Base-by-base conservation (phyloP, 2,329 filamentous ascomycete species). In the Emergomyces orientalis region DNA sequence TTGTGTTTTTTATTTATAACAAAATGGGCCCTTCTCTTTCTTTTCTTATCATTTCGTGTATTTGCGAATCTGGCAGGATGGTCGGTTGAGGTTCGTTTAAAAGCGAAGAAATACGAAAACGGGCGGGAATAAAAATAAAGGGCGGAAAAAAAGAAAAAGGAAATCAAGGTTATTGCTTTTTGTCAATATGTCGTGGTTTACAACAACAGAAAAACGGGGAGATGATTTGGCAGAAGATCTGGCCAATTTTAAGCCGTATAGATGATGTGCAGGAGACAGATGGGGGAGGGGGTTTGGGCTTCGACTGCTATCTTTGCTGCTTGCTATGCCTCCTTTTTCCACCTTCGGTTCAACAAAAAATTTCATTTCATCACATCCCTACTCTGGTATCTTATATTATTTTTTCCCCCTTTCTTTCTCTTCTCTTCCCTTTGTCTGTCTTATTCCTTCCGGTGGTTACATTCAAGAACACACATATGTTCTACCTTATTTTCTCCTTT, bases 1-100 rank as follows among this genome's bases (percentile, higher is more conserved):
- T 37, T 37, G 2, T 32, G 0, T 56, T 34, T 9, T 56, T 30
- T 52, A n/a, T 43, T 51, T 25, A 34, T 19, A 41, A 57, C 43
- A 57, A 57, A 27, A 5, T 3, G 9, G 6, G 13, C 14, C 14
- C 14, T 14, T 51, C 13, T 51, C 27, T 17, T 51, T 43, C 13
- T 5, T 25, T n/a, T 43, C 2, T 41, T 34, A 57, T 41, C n/a
- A 5, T 41, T 41, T 14, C 41, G 22, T 14, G 14, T 39, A 13
- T 45, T n/a, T 47, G 56, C 39, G 56, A 45, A 59, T 43, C 39
- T 59, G 45, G 39, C 56, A 59, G 39, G 25, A 45, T 19, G 56
- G 25, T 32, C 22, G 25, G 56, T 32, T 22, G 19, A 32, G 56
- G 25, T 30, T 41, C n/a, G 19, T 13, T 41, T 41, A 25, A 11